Evolutionary conservation across 1,284 basidiomycete genomes (phyloP).

Genomic region (Sanghuangporus baumii): DNA sequence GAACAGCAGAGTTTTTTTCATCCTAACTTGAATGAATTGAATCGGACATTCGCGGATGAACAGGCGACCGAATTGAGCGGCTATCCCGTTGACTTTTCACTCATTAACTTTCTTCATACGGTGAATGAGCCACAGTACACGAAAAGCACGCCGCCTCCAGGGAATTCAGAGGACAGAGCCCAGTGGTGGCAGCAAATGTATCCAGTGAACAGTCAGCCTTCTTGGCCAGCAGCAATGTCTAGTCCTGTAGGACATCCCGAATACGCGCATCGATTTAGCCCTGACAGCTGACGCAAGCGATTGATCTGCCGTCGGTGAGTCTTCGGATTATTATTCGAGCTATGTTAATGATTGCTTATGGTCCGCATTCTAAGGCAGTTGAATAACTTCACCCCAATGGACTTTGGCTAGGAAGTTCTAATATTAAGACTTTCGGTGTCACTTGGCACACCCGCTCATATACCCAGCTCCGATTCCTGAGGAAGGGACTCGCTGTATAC

Average conservation of each 20-base stretch:
- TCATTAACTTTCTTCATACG: constrained; percentile 12
- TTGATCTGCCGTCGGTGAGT: neutral
- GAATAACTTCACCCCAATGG: too few relatives aligned
- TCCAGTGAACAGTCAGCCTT: constrained; percentile 6
- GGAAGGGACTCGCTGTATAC: too few relatives aligned
- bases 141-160: constrained; percentile 14
- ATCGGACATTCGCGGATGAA: neutral
- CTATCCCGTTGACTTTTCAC: constrained; percentile 12
- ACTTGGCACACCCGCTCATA: neutral
- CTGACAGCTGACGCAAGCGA: neutral
- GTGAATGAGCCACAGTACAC: constrained; percentile 13
- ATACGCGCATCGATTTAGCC: neutral
- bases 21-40: neutral
- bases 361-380: too few relatives aligned
- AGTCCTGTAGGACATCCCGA: neutral
- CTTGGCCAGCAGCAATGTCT: constrained; percentile 13
- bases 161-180: neutral
- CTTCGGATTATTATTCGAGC: neutral
- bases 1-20: constrained; percentile 2
- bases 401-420: too few relatives aligned
- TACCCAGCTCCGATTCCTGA: neutral
- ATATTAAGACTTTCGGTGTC: neutral
- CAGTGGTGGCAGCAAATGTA: constrained; percentile 18
- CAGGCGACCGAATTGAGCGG: constrained; percentile 2
- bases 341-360: too few relatives aligned